These are phyloP conservation scores for Phaeosphaeriaceae sp. DNA, from an alignment of 2,329 filamentous ascomycete genomes.

Conservation along the genomic window DNA sequence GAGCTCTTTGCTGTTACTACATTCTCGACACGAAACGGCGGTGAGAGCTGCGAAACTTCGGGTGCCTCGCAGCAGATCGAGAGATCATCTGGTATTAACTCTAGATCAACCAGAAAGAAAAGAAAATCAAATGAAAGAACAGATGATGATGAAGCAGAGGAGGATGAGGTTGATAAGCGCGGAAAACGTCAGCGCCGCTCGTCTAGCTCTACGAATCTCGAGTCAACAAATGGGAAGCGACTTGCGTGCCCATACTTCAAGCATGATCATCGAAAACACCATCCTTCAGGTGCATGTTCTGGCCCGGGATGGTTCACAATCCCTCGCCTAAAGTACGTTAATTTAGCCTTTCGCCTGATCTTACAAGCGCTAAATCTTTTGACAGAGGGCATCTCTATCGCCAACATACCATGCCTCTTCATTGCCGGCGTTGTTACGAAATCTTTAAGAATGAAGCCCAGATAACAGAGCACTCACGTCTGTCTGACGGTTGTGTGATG, in stretches of 20 bases:
- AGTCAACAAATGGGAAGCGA: neutral
- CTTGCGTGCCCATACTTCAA: conserved; percentile 4
- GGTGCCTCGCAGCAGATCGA: too few relatives aligned
- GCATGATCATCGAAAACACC: neutral
- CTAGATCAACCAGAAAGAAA: too few relatives aligned
- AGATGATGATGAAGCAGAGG: too few relatives aligned
- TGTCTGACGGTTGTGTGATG: neutral
- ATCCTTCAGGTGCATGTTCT: neutral
- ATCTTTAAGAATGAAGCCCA: conserved; percentile 2
- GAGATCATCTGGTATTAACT: too few relatives aligned
- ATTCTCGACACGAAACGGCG: too few relatives aligned
- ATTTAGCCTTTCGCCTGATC: neutral
- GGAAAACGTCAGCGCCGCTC: neutral
- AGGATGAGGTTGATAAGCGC: neutral
- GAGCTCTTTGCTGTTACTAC: too few relatives aligned
- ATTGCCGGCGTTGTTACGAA: conserved; percentile 8
- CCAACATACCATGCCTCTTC: conserved; percentile 3
- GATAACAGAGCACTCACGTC: conserved; percentile 8
- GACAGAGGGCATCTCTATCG: conserved; percentile 12
- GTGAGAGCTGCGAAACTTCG: too few relatives aligned
- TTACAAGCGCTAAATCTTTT: neutral
- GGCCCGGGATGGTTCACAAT: neutral
- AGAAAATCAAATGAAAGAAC: too few relatives aligned
- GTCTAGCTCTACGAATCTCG: neutral
- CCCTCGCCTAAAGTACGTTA: conserved; percentile 2